A percentile compares a stretch with the other conserved stretches of the same genome.
Conservation (phyloP, 2,329 filamentous ascomycete species). For the Thermochaetoides dissita region DNA sequence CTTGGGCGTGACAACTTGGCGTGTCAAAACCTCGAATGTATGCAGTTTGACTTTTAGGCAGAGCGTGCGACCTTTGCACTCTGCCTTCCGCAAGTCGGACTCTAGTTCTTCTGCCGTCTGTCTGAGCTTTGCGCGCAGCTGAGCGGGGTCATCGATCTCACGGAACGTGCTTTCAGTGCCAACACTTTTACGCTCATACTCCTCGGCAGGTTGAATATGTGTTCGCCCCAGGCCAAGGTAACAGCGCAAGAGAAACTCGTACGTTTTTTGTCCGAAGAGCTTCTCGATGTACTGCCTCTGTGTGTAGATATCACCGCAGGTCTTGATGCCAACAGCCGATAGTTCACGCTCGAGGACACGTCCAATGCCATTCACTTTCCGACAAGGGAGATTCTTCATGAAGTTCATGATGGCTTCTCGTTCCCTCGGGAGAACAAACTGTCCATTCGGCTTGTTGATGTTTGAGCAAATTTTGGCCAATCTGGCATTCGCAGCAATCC, state of each 20-base stretch:
- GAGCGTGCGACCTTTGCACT: slow-evolving; percentile 80
- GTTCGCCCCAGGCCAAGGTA: slow-evolving; percentile 81
- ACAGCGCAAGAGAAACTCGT: slow-evolving; percentile 69
- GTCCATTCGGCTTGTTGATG: slow-evolving; percentile 90
- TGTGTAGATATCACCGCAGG: slow-evolving; percentile 73
- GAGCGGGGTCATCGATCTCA: slow-evolving; percentile 55
- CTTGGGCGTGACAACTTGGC: slow-evolving; percentile 63
- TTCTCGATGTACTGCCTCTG: slow-evolving; percentile 59
- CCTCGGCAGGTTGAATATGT: slow-evolving; percentile 69
- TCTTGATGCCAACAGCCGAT: slow-evolving; percentile 72
- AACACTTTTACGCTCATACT: slow-evolving; percentile 77
- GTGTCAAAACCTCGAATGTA: slow-evolving; percentile 80
- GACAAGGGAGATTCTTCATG: slow-evolving; percentile 68
- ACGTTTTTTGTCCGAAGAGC: slow-evolving; percentile 85
- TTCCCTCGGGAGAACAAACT: slow-evolving; percentile 63
- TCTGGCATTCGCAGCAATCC: slow-evolving; percentile 85
- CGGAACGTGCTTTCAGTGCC: slow-evolving; percentile 87
- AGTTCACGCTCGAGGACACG: slow-evolving; percentile 86
- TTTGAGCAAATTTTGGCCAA: slow-evolving; percentile 94
- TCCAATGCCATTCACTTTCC: slow-evolving; percentile 92
- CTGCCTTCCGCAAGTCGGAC: slow-evolving; percentile 63
- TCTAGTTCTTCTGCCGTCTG: slow-evolving; percentile 74
- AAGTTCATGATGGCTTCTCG: slow-evolving; percentile 66
- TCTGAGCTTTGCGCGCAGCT: slow-evolving; percentile 65
- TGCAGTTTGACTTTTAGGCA: slow-evolving; percentile 88